Percentiles rank a stretch among this genome's conserved stretches.
phyloP scores from a whole-genome alignment of 306 rosid genomes.

The Inga laurina region DNA sequence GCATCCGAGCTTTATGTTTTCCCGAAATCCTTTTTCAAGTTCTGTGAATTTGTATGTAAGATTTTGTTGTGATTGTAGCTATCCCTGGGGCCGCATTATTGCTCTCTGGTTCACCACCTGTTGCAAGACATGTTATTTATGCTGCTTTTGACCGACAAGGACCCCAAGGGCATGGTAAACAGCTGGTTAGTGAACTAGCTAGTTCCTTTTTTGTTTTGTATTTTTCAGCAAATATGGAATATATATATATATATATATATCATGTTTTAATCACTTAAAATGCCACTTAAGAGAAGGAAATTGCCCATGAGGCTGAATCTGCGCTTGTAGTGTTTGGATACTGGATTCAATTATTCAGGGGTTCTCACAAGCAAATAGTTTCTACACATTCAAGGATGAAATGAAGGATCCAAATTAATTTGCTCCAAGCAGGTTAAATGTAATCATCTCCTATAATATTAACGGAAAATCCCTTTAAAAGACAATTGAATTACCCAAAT shows the following conservation, averaged over 20 bases:
- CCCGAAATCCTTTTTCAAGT: conserved; percentile 3
- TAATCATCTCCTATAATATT: background rate
- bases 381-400: background rate
- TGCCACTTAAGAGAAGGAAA: background rate
- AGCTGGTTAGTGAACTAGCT: conserved; percentile 61
- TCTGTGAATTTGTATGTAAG: conserved; percentile 11
- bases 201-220: conserved; percentile 4
- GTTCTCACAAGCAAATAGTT: background rate
- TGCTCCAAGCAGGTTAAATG: background rate
- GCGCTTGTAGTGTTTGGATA: background rate
- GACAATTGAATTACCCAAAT: too few relatives aligned
- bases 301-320: background rate
- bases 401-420: background rate
- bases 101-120: conserved; percentile 61
- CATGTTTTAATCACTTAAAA: background rate
- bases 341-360: background rate
- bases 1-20: background rate
- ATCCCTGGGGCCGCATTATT: conserved; percentile 66
- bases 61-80: conserved; percentile 47
- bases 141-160: conserved; percentile 82
- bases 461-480: too few relatives aligned
- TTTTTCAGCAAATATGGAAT: background rate
- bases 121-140: conserved; percentile 69
- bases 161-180: conserved; percentile 77
- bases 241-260: background rate